phyloP scores from a whole-genome alignment of 768 basidiomycete genomes.

The Serendipita sp. region DNA sequence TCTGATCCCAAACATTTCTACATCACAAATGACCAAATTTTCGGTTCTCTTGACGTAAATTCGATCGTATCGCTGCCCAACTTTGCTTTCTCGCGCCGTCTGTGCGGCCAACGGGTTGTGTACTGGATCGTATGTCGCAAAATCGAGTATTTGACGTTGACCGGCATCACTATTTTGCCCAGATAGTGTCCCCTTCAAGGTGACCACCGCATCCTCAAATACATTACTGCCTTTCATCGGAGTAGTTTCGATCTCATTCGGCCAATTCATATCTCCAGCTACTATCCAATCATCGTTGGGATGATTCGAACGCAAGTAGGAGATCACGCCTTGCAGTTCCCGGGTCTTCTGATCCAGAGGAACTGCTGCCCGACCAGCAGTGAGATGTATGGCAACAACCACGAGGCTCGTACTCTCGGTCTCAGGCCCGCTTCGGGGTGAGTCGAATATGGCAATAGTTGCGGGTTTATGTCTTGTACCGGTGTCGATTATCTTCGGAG shows the following conservation, averaged over 20 bases:
- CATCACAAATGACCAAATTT: not conserved
- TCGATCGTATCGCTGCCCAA: conserved; percentile 15
- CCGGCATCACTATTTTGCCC: too few relatives aligned
- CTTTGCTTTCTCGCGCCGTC: conserved; percentile 10
- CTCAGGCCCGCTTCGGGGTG: too few relatives aligned
- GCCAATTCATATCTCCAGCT: conserved; percentile 14
- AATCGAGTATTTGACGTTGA: not conserved
- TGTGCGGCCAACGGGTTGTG: conserved; percentile 12
- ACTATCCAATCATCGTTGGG: conserved; percentile 12
- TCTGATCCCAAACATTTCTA: conserved; percentile 7
- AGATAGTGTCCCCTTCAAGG: not conserved
- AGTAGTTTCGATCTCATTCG: conserved; percentile 5
- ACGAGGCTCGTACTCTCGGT: conserved; percentile 4
- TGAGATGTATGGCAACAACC: conserved; percentile 14
- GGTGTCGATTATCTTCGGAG: conserved; percentile 10
- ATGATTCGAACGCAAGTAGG: conserved; percentile 7
- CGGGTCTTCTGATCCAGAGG: conserved; percentile 11
- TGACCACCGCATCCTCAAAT: conserved; percentile 8
- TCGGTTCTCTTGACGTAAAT: conserved; percentile 10
- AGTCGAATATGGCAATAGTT: conserved; percentile 5
- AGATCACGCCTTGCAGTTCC: conserved; percentile 10
- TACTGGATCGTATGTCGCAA: conserved; percentile 13
- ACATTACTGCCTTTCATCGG: not conserved
- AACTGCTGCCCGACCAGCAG: conserved; percentile 10
- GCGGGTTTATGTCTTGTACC: conserved; percentile 14